These are phyloP conservation scores for Aegilops bicornis DNA, from an alignment of 176 grass and related monocot species.

Conservation along the genomic window DNA sequence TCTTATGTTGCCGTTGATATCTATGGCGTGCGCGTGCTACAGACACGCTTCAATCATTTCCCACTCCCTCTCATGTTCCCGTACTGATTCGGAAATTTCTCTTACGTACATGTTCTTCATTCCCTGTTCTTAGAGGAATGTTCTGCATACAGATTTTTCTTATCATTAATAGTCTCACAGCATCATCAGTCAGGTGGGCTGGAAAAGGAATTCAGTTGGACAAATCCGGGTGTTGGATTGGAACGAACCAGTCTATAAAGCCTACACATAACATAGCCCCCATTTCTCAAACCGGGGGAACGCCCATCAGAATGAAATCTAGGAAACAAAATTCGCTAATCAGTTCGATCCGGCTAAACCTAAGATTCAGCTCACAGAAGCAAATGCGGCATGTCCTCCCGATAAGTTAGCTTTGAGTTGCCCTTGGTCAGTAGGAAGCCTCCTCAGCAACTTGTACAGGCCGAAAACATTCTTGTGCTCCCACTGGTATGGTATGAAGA, in stretches of 20 bases:
- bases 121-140: no score
- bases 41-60: no score
- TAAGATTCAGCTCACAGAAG: background rate
- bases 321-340: background rate
- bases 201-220: background rate
- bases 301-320: background rate
- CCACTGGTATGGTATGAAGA: slow-evolving; percentile 94
- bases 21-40: no score
- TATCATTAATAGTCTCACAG: background rate
- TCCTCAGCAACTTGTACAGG: slow-evolving; percentile 83
- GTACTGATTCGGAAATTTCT: no score
- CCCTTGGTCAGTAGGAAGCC: slow-evolving; percentile 18
- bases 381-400: background rate
- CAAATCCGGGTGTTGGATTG: background rate
- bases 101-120: no score
- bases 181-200: background rate
- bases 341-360: background rate
- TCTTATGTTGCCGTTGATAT: no score
- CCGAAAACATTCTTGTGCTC: slow-evolving; percentile 85
- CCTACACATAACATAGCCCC: background rate
- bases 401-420: background rate
- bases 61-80: no score
- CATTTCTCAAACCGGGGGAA: background rate
- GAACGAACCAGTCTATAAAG: background rate
- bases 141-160: background rate